phyloP scores from a whole-genome alignment of 1,139 yeast genomes.

The Meyerozyma sp. region DNA sequence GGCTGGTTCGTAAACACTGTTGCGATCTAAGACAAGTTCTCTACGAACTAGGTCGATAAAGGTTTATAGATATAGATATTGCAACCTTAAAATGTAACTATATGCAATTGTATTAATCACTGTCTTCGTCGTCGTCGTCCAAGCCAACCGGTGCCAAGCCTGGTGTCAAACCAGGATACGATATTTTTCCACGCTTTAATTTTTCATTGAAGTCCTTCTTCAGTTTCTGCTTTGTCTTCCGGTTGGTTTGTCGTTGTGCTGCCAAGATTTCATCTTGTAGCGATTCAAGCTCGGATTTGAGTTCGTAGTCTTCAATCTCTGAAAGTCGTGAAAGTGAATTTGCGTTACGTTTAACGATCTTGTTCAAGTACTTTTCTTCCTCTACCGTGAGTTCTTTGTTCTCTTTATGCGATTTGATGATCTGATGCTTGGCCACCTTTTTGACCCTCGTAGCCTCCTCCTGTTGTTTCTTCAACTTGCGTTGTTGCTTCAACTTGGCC shows the following conservation, averaged over 20 bases:
- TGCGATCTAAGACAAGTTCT: slow-evolving; percentile 75
- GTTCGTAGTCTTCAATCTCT: slow-evolving; percentile 39
- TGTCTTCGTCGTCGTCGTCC: slow-evolving; percentile 40
- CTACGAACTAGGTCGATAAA: slow-evolving; percentile 43
- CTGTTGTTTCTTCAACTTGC: slow-evolving; percentile 28
- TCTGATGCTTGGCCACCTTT: slow-evolving; percentile 46
- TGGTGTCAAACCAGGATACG: slow-evolving; percentile 76
- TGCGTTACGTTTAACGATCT: slow-evolving; percentile 46
- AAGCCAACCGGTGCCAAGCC: slow-evolving; percentile 87
- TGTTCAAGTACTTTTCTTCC: slow-evolving; percentile 45
- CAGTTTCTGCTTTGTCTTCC: slow-evolving; percentile 12
- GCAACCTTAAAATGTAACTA: slow-evolving; percentile 1
- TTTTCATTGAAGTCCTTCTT: slow-evolving; percentile 36
- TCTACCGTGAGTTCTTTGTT: slow-evolving; percentile 30
- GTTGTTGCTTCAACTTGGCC: slow-evolving; percentile 29
- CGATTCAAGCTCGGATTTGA: slow-evolving; percentile 39
- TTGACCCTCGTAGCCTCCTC: slow-evolving; percentile 36
- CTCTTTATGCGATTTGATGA: slow-evolving; percentile 39
- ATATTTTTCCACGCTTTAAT: slow-evolving; percentile 36
- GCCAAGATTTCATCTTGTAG: slow-evolving; percentile 36
- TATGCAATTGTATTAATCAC: slow-evolving; percentile 7
- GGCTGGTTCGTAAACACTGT: slow-evolving; percentile 70
- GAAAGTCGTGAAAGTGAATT: slow-evolving; percentile 37
- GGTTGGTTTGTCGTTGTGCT: slow-evolving; percentile 9
- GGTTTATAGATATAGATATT: slow-evolving; percentile 2